A percentile compares a stretch with the other conserved stretches of the same genome.
phyloP scores from a whole-genome alignment of 1,284 basidiomycete genomes.

The Takashimella koratensis region DNA sequence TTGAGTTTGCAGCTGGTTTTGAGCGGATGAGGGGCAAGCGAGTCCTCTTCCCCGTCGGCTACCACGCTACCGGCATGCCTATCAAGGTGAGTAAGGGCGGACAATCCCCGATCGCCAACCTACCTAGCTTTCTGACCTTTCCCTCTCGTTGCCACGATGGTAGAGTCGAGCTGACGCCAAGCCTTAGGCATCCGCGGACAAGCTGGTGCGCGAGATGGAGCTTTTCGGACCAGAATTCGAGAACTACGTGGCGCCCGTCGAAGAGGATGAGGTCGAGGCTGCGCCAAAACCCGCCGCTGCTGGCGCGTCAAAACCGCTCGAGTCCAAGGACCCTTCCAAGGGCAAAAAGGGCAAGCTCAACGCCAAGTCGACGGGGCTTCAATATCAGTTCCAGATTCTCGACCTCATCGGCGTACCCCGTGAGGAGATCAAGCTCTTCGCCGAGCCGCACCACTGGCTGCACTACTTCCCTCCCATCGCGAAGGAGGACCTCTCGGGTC shows the following conservation, averaged over 20 bases:
- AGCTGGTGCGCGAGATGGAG: constrained; percentile 95
- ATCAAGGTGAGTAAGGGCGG: constrained; percentile 71
- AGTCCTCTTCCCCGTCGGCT: constrained; percentile 90
- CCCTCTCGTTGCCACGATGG: neutral
- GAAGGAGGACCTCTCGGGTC: constrained; percentile 75
- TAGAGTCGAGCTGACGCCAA: neutral
- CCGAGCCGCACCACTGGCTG: constrained; percentile 89
- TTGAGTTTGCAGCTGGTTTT: constrained; percentile 95
- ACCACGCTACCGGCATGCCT: constrained; percentile 97
- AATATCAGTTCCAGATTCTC: constrained; percentile 99
- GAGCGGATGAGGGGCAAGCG: constrained; percentile 94
- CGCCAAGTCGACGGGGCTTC: constrained; percentile 88
- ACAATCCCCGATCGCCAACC: neutral
- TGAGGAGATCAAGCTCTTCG: constrained; percentile 90
- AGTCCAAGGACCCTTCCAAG: constrained; percentile 56
- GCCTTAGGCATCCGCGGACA: constrained; percentile 83
- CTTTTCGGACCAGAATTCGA: constrained; percentile 88
- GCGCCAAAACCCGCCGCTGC: constrained; percentile 33
- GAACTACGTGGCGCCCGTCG: constrained; percentile 22
- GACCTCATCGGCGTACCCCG: constrained; percentile 86
- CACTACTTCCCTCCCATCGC: constrained; percentile 96
- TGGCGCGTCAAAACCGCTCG: constrained; percentile 36
- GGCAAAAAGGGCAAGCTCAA: constrained; percentile 94
- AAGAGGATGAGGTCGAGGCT: constrained; percentile 17
- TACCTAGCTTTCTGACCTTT: neutral